Conservation (phyloP, 1,284 basidiomycete species). For the Macrocystidia cucumis region DNA sequence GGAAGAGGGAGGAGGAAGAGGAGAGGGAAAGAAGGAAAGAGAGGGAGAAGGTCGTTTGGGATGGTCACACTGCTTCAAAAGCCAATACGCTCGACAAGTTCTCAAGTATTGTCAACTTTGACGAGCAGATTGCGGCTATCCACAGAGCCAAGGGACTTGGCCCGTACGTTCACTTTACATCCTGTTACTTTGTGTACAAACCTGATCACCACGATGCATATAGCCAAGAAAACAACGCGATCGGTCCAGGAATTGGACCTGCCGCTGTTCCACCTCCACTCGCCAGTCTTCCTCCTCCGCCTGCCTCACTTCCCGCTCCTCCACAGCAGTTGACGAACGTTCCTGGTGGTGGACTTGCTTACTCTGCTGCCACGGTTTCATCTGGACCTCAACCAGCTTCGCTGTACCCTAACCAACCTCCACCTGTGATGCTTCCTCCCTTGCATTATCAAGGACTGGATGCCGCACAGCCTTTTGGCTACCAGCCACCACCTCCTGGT, state of each 20-base stretch:
- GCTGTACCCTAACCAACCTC: conserved; percentile 44
- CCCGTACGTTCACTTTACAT: conserved; percentile 42
- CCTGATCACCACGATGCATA: conserved; percentile 10
- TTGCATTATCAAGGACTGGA: conserved; percentile 76
- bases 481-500: conserved; percentile 53
- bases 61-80: conserved; percentile 90
- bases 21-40: conserved; percentile 74
- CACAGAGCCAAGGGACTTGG: conserved; percentile 85
- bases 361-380: conserved; percentile 68
- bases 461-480: conserved; percentile 70
- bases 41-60: conserved; percentile 91
- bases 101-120: conserved; percentile 85
- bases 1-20: conserved; percentile 81
- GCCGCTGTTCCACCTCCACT: conserved; percentile 61
- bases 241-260: conserved; percentile 80
- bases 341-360: conserved; percentile 40
- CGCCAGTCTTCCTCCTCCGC: conserved; percentile 52
- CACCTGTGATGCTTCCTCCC: conserved; percentile 76
- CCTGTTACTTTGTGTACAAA: conserved; percentile 5
- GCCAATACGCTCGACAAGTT: conserved; percentile 84
- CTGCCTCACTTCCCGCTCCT: conserved; percentile 58
- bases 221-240: conserved; percentile 66
- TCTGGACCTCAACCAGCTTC: conserved; percentile 79
- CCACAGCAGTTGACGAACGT: conserved; percentile 49
- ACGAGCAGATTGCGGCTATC: conserved; percentile 92